phyloP scores from a whole-genome alignment of 192 early-diverging fungal species.

The Coemansia aciculifera region DNA sequence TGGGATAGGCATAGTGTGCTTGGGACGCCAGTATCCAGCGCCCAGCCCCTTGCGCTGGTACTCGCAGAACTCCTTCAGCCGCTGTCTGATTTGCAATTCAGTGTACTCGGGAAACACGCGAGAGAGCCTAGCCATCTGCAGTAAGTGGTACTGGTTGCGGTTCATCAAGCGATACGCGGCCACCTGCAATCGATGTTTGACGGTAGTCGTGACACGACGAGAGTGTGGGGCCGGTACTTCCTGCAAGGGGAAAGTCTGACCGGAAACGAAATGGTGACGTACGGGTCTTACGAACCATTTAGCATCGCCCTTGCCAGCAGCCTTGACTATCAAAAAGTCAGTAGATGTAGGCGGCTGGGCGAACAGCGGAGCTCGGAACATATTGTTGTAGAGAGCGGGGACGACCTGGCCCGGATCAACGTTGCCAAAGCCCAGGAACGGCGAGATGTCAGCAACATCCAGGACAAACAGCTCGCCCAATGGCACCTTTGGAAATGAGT shows the following conservation, averaged over 20 bases:
- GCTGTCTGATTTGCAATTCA: slow-evolving; percentile 84
- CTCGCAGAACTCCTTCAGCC: slow-evolving; percentile 95
- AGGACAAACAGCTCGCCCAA: slow-evolving; percentile 84
- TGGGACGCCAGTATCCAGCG: slow-evolving; percentile 90
- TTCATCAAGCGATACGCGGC: slow-evolving; percentile 85
- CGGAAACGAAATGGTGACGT: slow-evolving; percentile 78
- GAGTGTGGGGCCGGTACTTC: slow-evolving; percentile 96
- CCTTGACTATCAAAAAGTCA: slow-evolving; percentile 85
- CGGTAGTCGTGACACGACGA: slow-evolving; percentile 82
- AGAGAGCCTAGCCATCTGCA: slow-evolving; percentile 76
- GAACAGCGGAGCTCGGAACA: slow-evolving; percentile 92
- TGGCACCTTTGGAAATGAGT: slow-evolving; percentile 71
- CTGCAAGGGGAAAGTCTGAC: slow-evolving; percentile 91
- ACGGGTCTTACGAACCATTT: slow-evolving; percentile 89
- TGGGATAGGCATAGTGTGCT: slow-evolving; percentile 67
- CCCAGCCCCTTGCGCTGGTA: slow-evolving; percentile 83
- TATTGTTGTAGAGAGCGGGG: slow-evolving; percentile 89
- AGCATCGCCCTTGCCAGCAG: slow-evolving; percentile 73
- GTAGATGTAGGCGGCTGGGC: slow-evolving; percentile 65
- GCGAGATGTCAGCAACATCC: slow-evolving; percentile 87
- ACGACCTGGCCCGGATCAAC: slow-evolving; percentile 88
- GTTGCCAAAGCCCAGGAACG: slow-evolving; percentile 94
- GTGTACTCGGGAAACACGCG: slow-evolving; percentile 83
- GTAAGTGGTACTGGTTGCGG: slow-evolving; percentile 69
- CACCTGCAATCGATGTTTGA: slow-evolving; percentile 86